Percentiles rank a stretch among this genome's conserved stretches.
Conservation (phyloP, 768 basidiomycete genomes). For the Leccinum arenicola region DNA sequence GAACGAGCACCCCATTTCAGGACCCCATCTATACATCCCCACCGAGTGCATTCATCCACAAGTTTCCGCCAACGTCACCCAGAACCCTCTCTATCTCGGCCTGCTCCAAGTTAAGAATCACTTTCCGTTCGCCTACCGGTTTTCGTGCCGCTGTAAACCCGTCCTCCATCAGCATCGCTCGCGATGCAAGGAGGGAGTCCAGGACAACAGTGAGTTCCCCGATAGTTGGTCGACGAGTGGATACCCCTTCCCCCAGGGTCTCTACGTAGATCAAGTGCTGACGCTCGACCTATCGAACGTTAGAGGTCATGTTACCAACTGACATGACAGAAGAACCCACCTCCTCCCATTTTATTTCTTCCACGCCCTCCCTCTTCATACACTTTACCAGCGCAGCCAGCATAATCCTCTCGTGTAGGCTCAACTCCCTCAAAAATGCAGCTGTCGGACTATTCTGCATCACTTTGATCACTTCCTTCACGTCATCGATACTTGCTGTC, state of each 20-base stretch:
- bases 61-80: conserved; percentile 69
- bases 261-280: conserved; percentile 74
- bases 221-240: conserved; percentile 52
- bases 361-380: conserved; percentile 77
- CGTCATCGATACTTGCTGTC: conserved; percentile 65
- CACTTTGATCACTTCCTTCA: conserved; percentile 73
- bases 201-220: conserved; percentile 69
- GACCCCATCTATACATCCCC: conserved; percentile 6
- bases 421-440: conserved; percentile 76
- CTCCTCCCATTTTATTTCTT: conserved; percentile 84
- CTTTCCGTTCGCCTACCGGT: conserved; percentile 59
- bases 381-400: conserved; percentile 81
- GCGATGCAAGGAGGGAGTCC: conserved; percentile 73
- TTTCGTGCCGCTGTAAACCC: conserved; percentile 53
- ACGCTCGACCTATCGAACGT: conserved; percentile 52
- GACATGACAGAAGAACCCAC: conserved; percentile 38
- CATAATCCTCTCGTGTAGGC: conserved; percentile 87
- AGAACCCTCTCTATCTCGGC: conserved; percentile 83
- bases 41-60: conserved; percentile 56
- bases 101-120: conserved; percentile 82
- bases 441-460: conserved; percentile 93
- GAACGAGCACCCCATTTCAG: not conserved
- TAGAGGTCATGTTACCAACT: not conserved
- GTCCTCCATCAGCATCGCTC: conserved; percentile 73
- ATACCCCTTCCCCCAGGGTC: conserved; percentile 58